Evolutionary conservation across 768 basidiomycete genomes (phyloP), one percentile per base, ranked within the genome.

Genomic region (Collybia mongolica): DNA sequence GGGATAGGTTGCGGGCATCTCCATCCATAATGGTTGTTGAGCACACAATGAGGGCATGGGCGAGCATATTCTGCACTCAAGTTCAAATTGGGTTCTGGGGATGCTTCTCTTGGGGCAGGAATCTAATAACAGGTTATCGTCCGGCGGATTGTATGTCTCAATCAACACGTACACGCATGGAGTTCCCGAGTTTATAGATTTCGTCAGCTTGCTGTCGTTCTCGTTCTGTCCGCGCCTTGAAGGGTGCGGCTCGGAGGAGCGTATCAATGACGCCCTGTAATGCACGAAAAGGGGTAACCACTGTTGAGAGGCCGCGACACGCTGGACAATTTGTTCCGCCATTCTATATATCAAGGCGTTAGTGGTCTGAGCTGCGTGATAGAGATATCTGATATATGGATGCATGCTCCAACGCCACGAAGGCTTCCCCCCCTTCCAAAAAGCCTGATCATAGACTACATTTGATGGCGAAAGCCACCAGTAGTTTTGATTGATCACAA

Each of bases 151-250:
- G 14, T 32, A 32, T 12, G 32, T 5, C 32, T 32, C 3, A 32
- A 32, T 9, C 32, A 5, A 55, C 32, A 58, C 39, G 46, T 64
- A 91, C 90, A 60, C 85, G 76, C 65, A 92, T 73, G 20, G 76
- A 72, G 24, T 75, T 66, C 2, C 86, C 86, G 23, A 72, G 62
- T 51, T 75, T 79, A 60, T 93, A 93, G 20, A 93, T 69, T 50
- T 90, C 88, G 58, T 93, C 91, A 3, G 91, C 91, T 66, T 93
- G 91, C 50, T 79, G 74, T 18, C 83, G 80, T 62, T 93, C 91
- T 35, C 84, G 72, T 59, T 80, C 80, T 28, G 84, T 69, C 40
- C 91, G 84, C 40, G 76, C 75, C 61, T 79, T 83, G 29, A 82
- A 77, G 12, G 91, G 91, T 14, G 82, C 84, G 36, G 74, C 70